These are phyloP conservation scores for Umbelopsis sp. DNA, from an alignment of 192 early-diverging fungal genomes.

Conservation along the genomic window DNA sequence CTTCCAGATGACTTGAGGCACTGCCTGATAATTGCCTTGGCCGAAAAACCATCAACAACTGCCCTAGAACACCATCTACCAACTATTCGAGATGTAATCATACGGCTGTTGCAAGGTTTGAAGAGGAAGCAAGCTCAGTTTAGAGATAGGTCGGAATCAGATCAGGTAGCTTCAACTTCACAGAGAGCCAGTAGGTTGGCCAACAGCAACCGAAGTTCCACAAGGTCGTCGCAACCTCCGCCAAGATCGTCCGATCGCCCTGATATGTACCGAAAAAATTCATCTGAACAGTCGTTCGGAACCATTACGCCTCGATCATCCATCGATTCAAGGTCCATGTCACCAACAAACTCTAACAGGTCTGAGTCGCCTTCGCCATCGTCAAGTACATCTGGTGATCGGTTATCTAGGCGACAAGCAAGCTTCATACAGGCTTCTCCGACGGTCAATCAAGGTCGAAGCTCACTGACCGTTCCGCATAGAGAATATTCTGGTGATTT, in stretches of 20 bases:
- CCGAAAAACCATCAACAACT: conserved; percentile 40
- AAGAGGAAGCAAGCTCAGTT: conserved; percentile 53
- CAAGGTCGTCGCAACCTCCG: neutral
- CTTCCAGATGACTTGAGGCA: conserved; percentile 46
- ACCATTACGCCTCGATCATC: neutral
- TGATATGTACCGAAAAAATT: neutral
- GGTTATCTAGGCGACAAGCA: neutral
- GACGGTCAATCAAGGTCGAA: neutral
- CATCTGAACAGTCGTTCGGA: neutral
- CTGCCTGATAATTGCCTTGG: conserved; percentile 48
- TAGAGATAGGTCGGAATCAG: conserved; percentile 28
- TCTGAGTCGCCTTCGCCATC: neutral
- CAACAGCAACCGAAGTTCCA: neutral
- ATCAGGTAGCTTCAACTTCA: neutral
- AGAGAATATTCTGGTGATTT: conserved; percentile 18
- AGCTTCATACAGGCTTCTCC: neutral
- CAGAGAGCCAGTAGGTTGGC: neutral
- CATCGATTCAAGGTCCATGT: neutral
- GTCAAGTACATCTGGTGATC: neutral
- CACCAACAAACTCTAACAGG: neutral
- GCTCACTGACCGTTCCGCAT: neutral
- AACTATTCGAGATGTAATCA: conserved; percentile 54
- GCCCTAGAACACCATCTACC: conserved; percentile 53
- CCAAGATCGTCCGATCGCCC: conserved; percentile 1
- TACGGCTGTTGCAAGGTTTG: conserved; percentile 51